Percentiles rank a stretch among this genome's conserved stretches.
These are phyloP conservation scores for Schizochytrium sp. DNA, from an alignment of 108 stramenopile genomes.

Conservation along the genomic window DNA sequence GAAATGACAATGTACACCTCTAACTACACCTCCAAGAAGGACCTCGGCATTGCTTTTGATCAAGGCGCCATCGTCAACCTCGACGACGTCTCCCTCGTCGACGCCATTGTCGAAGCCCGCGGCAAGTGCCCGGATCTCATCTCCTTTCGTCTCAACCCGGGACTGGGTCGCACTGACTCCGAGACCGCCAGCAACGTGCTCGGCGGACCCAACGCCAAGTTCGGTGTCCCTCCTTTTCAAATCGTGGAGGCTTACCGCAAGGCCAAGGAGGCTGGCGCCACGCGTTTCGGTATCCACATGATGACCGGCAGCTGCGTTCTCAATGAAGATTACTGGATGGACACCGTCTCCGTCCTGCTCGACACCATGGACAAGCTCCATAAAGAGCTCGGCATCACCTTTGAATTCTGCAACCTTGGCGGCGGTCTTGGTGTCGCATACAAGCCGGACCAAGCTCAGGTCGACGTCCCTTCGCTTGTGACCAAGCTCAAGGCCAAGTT, in stretches of 20 bases:
- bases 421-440: constrained; percentile 25
- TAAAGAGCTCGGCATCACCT: not conserved
- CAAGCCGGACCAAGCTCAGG: not conserved
- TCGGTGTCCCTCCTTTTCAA: constrained; percentile 19
- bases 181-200: constrained; percentile 20
- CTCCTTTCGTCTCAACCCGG: constrained; percentile 22
- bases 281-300: constrained; percentile 24
- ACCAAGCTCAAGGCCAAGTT: not conserved
- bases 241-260: constrained; percentile 15
- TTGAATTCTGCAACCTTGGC: constrained; percentile 21
- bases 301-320: constrained; percentile 29
- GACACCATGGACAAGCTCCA: not conserved
- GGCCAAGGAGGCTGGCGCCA: constrained; percentile 18
- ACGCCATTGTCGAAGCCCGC: not conserved
- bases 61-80: constrained; percentile 22
- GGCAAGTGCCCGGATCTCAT: constrained; percentile 18
- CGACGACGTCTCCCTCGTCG: constrained; percentile 22
- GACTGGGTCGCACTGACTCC: constrained; percentile 19
- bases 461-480: not conserved
- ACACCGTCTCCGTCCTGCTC: not conserved
- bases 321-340: constrained; percentile 22
- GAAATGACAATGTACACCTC: constrained; percentile 23
- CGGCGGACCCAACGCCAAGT: constrained; percentile 27
- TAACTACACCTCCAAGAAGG: constrained; percentile 23
- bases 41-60: not conserved